Base-by-base conservation (phyloP, 768 basidiomycete species). In the Pisolithus sp. region DNA sequence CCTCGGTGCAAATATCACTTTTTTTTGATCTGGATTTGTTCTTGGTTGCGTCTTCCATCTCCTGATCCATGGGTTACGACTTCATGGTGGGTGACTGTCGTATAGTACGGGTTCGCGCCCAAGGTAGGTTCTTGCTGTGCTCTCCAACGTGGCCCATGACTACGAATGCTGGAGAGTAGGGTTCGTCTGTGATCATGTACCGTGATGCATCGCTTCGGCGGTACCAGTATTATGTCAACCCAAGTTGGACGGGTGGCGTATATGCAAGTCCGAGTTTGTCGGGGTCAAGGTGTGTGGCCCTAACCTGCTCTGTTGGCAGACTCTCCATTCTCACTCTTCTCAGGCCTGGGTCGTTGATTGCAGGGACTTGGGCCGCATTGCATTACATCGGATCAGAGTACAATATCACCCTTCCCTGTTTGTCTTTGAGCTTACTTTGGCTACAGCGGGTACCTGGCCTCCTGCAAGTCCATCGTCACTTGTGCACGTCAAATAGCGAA, bases 341-440 rank as follows among this genome's bases (percentile, higher is more conserved):
- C 15, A 91, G 94, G 37, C 90, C 94, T 0, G 96, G 95, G 6
- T 84, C 93, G 0, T 72, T 97, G 54, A 86, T 99, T 53, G 95
- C 95, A 23, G 95, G 90, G 43, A 85, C 93, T 26, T 99, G 93
- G 93, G 95, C 95, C 7, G 92, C 93, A 2, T 86, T 99, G 83
- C 88, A 95, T 56, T 82, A 90, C 65, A 86, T 97, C 73, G 95
- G 95, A 26, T 76, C 84, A 53, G 77, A 86, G 90, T 93, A 62
- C 48, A 85, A 75, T 2, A 13, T 21, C 18, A 37, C 49, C 10
- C 38, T 18, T 42, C 5, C 28, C 13, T 9, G 45, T 34, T 15
- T 13, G 17, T 20, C n/a, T n/a, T 17, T n/a, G 5, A 13, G 8
- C 28, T 41, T 40, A 21, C 20, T 15, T 44, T 44, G 20, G 42